Base-by-base conservation (phyloP, 169 alveolate genomes). In the Cryptosporidium sp. region DNA sequence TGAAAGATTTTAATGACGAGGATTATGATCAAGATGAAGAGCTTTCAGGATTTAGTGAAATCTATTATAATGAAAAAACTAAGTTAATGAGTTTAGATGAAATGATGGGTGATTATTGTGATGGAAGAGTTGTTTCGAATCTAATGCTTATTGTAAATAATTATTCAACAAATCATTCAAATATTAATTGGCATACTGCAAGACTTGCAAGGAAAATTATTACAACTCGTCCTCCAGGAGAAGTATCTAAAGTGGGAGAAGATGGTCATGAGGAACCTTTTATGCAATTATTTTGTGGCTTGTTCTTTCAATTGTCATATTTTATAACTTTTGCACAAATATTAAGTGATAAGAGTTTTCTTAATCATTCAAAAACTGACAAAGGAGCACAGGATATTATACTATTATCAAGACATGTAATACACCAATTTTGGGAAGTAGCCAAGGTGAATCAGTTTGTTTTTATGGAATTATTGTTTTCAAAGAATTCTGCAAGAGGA, bases 401-500 rank as follows among this genome's bases (percentile, higher is more conserved):
- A 14, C 18, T 56, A 21, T 48, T 80, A 12, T 31, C 89, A 44
- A 80, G 89, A 65, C 75, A 80, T 45, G 68, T 80, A 42, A 53
- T 80, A 61, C 89, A 80, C 37, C 60, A 37, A 80, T 80, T 80
- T 48, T 80, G 89, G 89, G 69, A 62, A 44, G 39, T 65, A 23
- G 89, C 89, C 29, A 80, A 39, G 48, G 37, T 80, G 4, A 80
- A 80, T 33, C 35, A 37, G 39, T 80, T 80, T 45, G 69, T 80
- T 31, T 80, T 62, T 80, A 65, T 80, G 23, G 89, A 80, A 42
- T 73, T 80, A 10, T 31, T 80, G 12, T 80, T 80, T 39, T 80
- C 89, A 60, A 80, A 80, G 26, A 60, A 80, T 62, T 80, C 89
- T 39, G 69, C 89, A 29, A 80, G 89, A 39, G 89, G 89, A 26